Evolutionary conservation across 371 early-diverging fungal genomes (phyloP).

Genomic region (Lichtheimia corymbifera): DNA sequence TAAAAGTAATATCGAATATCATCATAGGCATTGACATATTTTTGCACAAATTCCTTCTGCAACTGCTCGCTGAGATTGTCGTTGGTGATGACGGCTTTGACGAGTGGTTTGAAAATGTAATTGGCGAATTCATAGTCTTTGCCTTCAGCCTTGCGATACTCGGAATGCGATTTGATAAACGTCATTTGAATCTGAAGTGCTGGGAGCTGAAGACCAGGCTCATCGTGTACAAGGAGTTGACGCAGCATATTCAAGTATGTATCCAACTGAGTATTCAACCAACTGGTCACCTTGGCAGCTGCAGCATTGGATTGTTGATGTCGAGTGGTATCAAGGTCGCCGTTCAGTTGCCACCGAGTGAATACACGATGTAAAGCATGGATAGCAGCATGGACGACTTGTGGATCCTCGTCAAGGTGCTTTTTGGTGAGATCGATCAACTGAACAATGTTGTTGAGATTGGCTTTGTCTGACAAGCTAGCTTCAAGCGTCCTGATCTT

Average conservation of each 20-base stretch:
- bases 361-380: conserved; percentile 75
- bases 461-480: conserved; percentile 53
- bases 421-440: conserved; percentile 53
- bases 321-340: conserved; percentile 55
- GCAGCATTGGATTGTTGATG: conserved; percentile 31
- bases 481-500: conserved; percentile 56
- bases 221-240: conserved; percentile 53
- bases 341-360: conserved; percentile 61
- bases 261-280: conserved; percentile 76
- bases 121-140: conserved; percentile 53
- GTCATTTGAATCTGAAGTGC: conserved; percentile 68
- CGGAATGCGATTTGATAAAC: conserved; percentile 66
- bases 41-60: conserved; percentile 60
- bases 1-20: conserved; percentile 83
- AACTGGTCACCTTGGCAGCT: conserved; percentile 63
- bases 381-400: conserved; percentile 59
- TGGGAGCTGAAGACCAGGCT: conserved; percentile 77
- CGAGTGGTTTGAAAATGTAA: conserved; percentile 50
- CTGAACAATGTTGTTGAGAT: conserved; percentile 62
- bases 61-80: conserved; percentile 63
- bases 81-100: conserved; percentile 58
- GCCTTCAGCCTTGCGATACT: conserved; percentile 23
- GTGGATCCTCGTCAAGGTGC: conserved; percentile 13
- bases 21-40: conserved; percentile 76
- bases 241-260: conserved; percentile 57